These are phyloP conservation scores for Pyrus bretschneideri DNA, from an alignment of 306 rosid species.

Conservation along the genomic window DNA sequence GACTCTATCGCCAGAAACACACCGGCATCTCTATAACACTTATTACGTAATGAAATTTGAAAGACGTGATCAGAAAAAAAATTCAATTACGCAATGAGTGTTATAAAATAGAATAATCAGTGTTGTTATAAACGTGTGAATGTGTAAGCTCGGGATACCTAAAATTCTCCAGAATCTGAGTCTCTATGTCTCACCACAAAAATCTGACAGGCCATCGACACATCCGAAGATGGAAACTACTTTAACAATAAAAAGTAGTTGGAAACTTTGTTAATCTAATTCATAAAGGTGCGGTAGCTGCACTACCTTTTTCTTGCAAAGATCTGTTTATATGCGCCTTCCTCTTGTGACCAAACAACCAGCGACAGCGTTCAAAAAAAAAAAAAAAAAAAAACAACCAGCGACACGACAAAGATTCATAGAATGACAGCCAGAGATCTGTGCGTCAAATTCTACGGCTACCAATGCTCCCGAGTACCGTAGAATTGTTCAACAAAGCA, in stretches of 20 bases:
- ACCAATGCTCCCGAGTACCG: not conserved
- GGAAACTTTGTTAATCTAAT: not conserved
- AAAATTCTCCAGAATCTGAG: too few relatives aligned
- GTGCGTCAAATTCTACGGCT: not conserved
- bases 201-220: not conserved
- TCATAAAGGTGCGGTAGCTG: too few relatives aligned
- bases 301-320: not conserved
- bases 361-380: too few relatives aligned
- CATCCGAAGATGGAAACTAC: not conserved
- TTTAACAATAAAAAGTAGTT: not conserved
- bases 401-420: not conserved
- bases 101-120: not conserved
- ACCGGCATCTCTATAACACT: too few relatives aligned
- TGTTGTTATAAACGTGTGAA: not conserved
- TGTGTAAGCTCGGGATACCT: not conserved
- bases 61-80: too few relatives aligned
- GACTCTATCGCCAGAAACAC: not conserved
- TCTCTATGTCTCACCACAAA: not conserved
- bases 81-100: not conserved
- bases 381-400: too few relatives aligned
- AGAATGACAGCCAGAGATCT: not conserved
- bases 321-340: not conserved
- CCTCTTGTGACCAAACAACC: not conserved
- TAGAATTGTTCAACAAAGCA: too few relatives aligned
- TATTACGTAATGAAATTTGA: too few relatives aligned